Evolutionary conservation across 2,329 filamentous ascomycete genomes (phyloP), one percentile per base, ranked within the genome.

Genomic region (Fusarium foetens): DNA sequence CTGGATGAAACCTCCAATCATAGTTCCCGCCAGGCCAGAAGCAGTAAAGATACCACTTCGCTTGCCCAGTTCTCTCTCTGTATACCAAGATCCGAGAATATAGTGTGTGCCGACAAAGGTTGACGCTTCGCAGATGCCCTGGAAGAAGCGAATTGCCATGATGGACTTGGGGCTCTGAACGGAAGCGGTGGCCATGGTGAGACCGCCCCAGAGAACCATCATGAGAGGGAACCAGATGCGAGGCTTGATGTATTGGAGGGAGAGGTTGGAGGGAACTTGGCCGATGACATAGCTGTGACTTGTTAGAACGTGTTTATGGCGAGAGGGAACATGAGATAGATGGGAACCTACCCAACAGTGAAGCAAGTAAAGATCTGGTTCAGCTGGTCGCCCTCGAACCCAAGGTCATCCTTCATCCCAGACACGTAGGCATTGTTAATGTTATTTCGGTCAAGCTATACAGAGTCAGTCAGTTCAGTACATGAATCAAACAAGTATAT

Each of bases 221-320:
- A 90, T 91, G 33, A 83, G 74, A 0, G 90, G 90, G 74, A 91
- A 91, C 82, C 88, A 92, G 68, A 88, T 83, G n/a, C 89, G 84
- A 5, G 90, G 90, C 54, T 86, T 86, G 66, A 92, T 77, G 72
- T 91, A 90, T 77, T 91, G 88, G 6, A 93, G 83, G 6, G 88
- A 88, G 13, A 91, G 78, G 73, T 90, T 91, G 58, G 86, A 87
- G 0, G 89, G 89, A 21, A 91, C 81, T 76, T 92, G 89, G 2
- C 90, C 89, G 8, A 91, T 75, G 31, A 86, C 80, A 54, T 85
- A 84, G 16, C 81, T 80, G 31, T 5, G 2, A 9, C 1, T 10
- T 19, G 16, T 58, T 29, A 45, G 52, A 16, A 23, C 3, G 7
- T 25, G 13, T 21, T 29, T 4, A 33, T 36, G 21, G 25, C 2